Evolutionary conservation across 768 basidiomycete species (phyloP).

Genomic region (Hygrocybe coccinea): DNA sequence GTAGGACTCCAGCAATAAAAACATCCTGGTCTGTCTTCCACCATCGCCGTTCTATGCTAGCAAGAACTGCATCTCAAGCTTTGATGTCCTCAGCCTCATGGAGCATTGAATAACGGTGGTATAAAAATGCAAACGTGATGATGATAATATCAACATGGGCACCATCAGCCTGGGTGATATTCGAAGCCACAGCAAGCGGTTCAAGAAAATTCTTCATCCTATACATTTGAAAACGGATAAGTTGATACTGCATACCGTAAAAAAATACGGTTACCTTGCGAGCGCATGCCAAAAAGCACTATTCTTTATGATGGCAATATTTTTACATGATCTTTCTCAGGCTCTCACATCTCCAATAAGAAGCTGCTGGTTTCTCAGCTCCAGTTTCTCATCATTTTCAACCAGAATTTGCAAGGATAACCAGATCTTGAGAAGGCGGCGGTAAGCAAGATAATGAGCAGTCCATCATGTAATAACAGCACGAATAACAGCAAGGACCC

Average conservation of each 20-base stretch:
- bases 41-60: constrained; percentile 25
- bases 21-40: constrained; percentile 22
- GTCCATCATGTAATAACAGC: constrained; percentile 36
- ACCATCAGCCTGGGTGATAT: constrained; percentile 25
- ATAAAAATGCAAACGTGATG: constrained; percentile 27
- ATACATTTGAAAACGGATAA: constrained; percentile 3
- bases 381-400: constrained; percentile 12
- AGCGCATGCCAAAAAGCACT: constrained; percentile 29
- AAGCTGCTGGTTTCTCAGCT: constrained; percentile 11
- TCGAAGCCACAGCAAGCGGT: constrained; percentile 29
- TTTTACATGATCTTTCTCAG: constrained; percentile 22
- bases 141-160: constrained; percentile 29
- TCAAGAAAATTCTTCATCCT: constrained; percentile 27
- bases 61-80: constrained; percentile 20
- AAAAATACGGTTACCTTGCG: constrained; percentile 19
- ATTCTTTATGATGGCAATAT: constrained; percentile 27
- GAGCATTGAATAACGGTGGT: constrained; percentile 12
- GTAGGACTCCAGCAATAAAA: constrained; percentile 18
- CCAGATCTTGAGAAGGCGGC: constrained; percentile 25
- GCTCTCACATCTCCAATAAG: constrained; percentile 23
- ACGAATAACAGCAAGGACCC: constrained; percentile 23
- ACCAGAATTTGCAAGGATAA: constrained; percentile 17
- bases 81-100: constrained; percentile 14
- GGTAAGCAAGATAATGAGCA: constrained; percentile 32
- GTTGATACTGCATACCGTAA: background rate